phyloP scores from a whole-genome alignment of 139 green algal species.

The Yamagishiella unicocca region DNA sequence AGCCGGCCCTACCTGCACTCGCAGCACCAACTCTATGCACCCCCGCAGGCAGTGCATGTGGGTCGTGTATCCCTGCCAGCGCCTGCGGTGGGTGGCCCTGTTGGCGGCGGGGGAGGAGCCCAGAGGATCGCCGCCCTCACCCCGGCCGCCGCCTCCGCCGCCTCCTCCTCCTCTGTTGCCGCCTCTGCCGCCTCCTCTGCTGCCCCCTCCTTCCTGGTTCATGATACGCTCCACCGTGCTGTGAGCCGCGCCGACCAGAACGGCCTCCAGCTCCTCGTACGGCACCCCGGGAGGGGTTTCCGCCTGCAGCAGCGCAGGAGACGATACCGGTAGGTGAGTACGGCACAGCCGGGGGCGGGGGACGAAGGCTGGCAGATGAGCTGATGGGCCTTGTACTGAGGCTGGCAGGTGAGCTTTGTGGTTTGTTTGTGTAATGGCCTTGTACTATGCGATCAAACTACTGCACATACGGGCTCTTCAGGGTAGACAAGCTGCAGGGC shows the following conservation, averaged over 20 bases:
- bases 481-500: too few species aligned
- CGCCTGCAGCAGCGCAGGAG: neutral
- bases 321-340: too few species aligned
- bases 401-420: too few species aligned
- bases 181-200: neutral
- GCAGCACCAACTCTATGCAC: slow-evolving; percentile 5
- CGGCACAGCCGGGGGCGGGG: too few species aligned
- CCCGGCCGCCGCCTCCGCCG: neutral
- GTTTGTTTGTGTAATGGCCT: too few species aligned
- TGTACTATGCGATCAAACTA: too few species aligned
- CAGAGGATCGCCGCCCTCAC: too few species aligned
- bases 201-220: neutral
- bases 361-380: too few species aligned
- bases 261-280: neutral
- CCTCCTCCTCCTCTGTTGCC: neutral
- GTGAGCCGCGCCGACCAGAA: neutral
- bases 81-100: neutral
- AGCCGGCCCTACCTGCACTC: neutral
- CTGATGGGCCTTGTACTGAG: too few species aligned
- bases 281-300: neutral
- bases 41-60: slow-evolving; percentile 9
- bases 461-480: too few species aligned
- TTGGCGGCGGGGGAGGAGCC: neutral
- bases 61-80: neutral
- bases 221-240: neutral